Evolutionary conservation across 148 eudicot genomes (phyloP).

Genomic region (Spergularia bocconei): DNA sequence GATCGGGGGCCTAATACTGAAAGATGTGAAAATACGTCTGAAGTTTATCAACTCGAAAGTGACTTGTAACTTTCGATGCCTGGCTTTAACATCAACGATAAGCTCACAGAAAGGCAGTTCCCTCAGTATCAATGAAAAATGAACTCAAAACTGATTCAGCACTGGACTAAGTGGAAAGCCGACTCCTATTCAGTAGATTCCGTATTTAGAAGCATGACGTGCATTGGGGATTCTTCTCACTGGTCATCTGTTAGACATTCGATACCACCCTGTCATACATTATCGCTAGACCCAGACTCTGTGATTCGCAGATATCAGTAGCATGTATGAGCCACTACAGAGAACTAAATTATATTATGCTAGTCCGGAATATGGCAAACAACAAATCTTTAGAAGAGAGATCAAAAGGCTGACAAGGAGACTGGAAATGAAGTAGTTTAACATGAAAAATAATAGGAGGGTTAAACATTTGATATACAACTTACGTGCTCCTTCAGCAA

Average conservation of each 20-base stretch:
- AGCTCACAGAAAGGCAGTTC: too few relatives aligned
- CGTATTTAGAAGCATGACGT: background rate
- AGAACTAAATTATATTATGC: background rate
- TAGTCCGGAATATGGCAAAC: background rate
- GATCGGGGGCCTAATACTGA: too few relatives aligned
- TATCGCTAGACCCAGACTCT: too few relatives aligned
- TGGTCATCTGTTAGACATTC: background rate
- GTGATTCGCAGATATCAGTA: background rate
- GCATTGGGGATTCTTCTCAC: background rate
- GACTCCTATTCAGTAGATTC: too few relatives aligned
- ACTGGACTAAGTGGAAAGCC: too few relatives aligned
- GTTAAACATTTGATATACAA: conserved; percentile 14
- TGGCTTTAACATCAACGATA: too few relatives aligned
- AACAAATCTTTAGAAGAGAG: background rate
- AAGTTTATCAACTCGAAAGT: too few relatives aligned
- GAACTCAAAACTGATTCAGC: too few relatives aligned
- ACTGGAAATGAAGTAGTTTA: background rate
- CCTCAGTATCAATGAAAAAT: too few relatives aligned
- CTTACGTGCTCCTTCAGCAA: conserved; percentile 88
- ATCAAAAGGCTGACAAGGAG: background rate
- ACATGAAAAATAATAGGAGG: background rate
- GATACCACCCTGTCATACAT: too few relatives aligned
- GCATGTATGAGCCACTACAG: background rate
- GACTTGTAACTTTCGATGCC: too few relatives aligned
- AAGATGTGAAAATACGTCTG: too few relatives aligned